Evolutionary conservation across 495 filamentous ascomycete species (phyloP).

Genomic region (Penicillium soppii): DNA sequence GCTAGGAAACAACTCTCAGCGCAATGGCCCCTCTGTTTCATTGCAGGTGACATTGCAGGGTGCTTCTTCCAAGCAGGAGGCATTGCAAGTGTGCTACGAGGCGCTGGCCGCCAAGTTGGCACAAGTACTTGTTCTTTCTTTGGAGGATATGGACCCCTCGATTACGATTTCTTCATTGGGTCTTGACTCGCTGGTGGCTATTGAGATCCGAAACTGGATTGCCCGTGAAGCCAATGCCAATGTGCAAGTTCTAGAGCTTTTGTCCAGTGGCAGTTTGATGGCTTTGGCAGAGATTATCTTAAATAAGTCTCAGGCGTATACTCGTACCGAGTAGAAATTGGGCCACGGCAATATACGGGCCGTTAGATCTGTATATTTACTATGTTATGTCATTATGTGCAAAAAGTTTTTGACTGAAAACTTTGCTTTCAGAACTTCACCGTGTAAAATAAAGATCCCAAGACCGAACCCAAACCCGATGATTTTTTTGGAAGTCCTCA

Average conservation of each 20-base stretch:
- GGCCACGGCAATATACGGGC: constrained; percentile 2
- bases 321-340: background rate
- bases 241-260: constrained; percentile 32
- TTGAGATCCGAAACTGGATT: constrained; percentile 42
- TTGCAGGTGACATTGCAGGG: constrained; percentile 16
- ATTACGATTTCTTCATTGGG: constrained; percentile 28
- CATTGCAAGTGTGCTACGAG: constrained; percentile 25
- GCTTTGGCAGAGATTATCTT: constrained; percentile 30
- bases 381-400: background rate
- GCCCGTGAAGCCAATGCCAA: constrained; percentile 35
- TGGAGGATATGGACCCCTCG: constrained; percentile 34
- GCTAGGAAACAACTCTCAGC: constrained; percentile 1
- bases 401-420: background rate
- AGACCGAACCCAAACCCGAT: no score
- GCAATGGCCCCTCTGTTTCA: constrained; percentile 13
- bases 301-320: constrained; percentile 26
- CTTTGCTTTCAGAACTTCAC: no score
- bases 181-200: constrained; percentile 39
- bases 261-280: constrained; percentile 30
- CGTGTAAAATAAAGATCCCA: no score
- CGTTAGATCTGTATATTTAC: background rate
- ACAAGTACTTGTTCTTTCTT: constrained; percentile 21
- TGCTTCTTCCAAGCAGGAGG: constrained; percentile 21
- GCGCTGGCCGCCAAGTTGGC: constrained; percentile 29
- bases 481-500: no score